These are phyloP conservation scores for Atalantia buxifolia DNA, from an alignment of 345 rosid species.

Conservation along the genomic window DNA sequence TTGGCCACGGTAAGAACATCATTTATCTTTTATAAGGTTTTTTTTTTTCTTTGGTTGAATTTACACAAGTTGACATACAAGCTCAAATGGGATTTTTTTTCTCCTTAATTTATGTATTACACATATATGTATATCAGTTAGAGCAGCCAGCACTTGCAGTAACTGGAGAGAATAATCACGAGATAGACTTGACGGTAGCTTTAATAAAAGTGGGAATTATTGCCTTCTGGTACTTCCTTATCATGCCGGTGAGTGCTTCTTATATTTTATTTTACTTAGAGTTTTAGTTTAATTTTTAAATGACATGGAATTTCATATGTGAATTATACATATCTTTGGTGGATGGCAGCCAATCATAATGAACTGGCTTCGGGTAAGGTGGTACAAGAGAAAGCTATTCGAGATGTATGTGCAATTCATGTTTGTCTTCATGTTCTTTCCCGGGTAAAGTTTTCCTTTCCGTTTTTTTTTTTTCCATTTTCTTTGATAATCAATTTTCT, in stretches of 20 bases:
- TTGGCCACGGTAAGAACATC: constrained; percentile 42
- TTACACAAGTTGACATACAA: neutral
- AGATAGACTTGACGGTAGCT: constrained; percentile 41
- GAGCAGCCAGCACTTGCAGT: constrained; percentile 77
- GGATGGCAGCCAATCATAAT: constrained; percentile 71
- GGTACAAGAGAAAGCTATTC: constrained; percentile 77
- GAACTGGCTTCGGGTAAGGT: constrained; percentile 86
- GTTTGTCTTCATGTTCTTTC: constrained; percentile 87
- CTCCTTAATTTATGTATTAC: neutral
- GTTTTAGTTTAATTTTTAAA: too few species aligned
- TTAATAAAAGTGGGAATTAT: constrained; percentile 52
- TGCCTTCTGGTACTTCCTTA: constrained; percentile 64
- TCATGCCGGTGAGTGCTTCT: constrained; percentile 60
- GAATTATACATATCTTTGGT: neutral
- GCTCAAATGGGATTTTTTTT: neutral
- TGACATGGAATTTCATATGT: neutral
- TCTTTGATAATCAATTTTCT: neutral
- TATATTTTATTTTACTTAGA: neutral
- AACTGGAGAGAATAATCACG: constrained; percentile 64
- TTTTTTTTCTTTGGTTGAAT: too few species aligned
- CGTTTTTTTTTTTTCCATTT: too few species aligned
- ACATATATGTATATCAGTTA: constrained; percentile 26
- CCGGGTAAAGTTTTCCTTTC: constrained; percentile 47
- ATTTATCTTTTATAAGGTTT: neutral
- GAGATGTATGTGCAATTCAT: constrained; percentile 92